phyloP scores from a whole-genome alignment of 2,329 filamentous ascomycete genomes.

The Shiraia sp. region DNA sequence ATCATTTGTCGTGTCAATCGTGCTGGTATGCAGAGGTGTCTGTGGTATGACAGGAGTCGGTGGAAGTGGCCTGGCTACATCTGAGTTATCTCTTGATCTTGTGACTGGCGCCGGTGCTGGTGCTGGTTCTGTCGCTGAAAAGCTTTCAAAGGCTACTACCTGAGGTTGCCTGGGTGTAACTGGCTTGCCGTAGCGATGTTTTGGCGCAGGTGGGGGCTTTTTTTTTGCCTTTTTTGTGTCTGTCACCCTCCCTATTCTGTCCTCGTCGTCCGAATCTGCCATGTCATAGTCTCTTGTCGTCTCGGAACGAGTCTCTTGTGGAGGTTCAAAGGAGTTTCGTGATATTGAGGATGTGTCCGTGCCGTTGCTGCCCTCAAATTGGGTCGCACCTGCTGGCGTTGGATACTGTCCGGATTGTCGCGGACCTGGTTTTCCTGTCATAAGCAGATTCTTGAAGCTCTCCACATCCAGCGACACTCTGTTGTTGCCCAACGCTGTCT shows the following conservation, averaged over 20 bases:
- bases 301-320: constrained; percentile 50
- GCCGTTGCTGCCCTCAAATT: constrained; percentile 54
- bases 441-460: constrained; percentile 73
- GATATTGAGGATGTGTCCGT: constrained; percentile 64
- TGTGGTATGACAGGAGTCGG: constrained; percentile 49
- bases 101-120: constrained; percentile 25
- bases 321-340: constrained; percentile 61
- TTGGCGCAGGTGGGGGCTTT: constrained; percentile 68
- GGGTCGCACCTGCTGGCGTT: constrained; percentile 24
- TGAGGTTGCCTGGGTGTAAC: constrained; percentile 58
- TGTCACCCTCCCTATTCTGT: constrained; percentile 36
- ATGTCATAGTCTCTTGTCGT: constrained; percentile 64
- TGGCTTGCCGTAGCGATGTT: constrained; percentile 76
- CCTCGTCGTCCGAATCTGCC: constrained; percentile 56
- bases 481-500: constrained; percentile 23
- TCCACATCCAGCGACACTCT: constrained; percentile 70
- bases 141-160: constrained; percentile 41
- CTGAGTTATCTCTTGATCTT: constrained; percentile 45
- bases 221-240: constrained; percentile 60
- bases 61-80: constrained; percentile 67
- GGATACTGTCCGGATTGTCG: constrained; percentile 30
- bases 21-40: constrained; percentile 21
- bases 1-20: constrained; percentile 24
- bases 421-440: constrained; percentile 68
- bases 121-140: constrained; percentile 31